A percentile compares a stretch with the other conserved stretches of the same genome.
These are phyloP conservation scores for Globisporangium spinosum DNA, from an alignment of 352 stramenopile genomes.

Conservation along the genomic window DNA sequence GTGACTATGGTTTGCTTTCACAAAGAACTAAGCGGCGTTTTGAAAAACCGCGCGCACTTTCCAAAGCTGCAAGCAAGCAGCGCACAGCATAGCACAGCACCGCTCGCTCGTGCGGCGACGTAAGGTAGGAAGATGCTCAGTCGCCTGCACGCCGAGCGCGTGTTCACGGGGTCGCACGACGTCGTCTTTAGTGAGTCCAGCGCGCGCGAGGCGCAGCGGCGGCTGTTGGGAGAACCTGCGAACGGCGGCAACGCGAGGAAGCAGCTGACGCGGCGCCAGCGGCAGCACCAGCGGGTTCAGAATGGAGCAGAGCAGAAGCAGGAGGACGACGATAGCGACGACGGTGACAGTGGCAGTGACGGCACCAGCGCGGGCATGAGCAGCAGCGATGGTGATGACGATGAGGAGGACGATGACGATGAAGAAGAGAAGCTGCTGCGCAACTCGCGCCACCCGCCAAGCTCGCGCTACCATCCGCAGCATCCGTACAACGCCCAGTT, in stretches of 20 bases:
- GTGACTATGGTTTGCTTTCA: too few relatives aligned
- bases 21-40: not conserved
- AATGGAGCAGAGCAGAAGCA: slow-evolving; percentile 16
- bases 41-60: not conserved
- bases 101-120: not conserved
- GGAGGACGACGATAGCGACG: slow-evolving; percentile 20
- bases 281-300: not conserved
- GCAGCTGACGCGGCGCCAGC: not conserved
- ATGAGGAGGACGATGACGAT: not conserved
- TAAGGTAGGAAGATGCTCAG: slow-evolving; percentile 36
- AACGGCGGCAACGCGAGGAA: slow-evolving; percentile 3
- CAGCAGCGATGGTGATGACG: not conserved
- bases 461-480: slow-evolving; percentile 28
- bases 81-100: not conserved
- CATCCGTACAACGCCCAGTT: slow-evolving; percentile 42
- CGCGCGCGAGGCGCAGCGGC: slow-evolving; percentile 15
- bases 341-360: not conserved
- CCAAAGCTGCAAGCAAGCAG: not conserved
- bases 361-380: not conserved
- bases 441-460: slow-evolving; percentile 20
- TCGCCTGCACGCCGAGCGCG: slow-evolving; percentile 51
- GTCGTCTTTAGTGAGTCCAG: slow-evolving; percentile 36
- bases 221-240: not conserved
- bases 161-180: slow-evolving; percentile 63
- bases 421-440: slow-evolving; percentile 11